A percentile compares a stretch with the other conserved stretches of the same genome.
Evolutionary conservation across 176 grass and related monocot species (phyloP).

Genomic region (Coix lacrymajobi): DNA sequence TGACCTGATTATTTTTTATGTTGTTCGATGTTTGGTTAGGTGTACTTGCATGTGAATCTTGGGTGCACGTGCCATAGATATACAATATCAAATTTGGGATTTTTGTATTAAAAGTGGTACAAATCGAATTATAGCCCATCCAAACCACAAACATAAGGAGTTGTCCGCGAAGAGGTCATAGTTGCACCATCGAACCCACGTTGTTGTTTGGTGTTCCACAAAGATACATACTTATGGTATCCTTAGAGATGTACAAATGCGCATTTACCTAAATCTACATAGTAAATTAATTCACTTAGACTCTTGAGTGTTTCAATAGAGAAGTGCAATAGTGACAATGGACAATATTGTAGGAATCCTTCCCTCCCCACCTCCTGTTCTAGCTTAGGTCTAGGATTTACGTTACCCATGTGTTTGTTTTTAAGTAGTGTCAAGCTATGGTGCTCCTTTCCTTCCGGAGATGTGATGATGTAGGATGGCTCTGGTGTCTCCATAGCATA

Average conservation of each 20-base stretch:
- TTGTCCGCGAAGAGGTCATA: background rate
- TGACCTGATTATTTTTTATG: too few species aligned
- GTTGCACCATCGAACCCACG: background rate
- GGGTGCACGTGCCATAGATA: background rate
- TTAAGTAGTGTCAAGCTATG: too few species aligned
- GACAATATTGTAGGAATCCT: background rate
- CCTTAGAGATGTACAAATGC: background rate
- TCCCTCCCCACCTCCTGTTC: too few species aligned
- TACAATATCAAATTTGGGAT: background rate
- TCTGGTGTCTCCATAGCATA: too few species aligned
- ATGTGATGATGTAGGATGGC: too few species aligned
- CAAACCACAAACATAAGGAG: background rate
- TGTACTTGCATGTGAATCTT: background rate
- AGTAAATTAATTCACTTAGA: too few species aligned
- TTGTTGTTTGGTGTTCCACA: background rate
- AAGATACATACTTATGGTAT: background rate
- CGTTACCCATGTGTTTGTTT: too few species aligned
- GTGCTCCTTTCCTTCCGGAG: too few species aligned
- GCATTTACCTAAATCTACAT: too few species aligned
- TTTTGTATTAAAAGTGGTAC: background rate
- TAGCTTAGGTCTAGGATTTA: too few species aligned
- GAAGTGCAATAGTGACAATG: background rate
- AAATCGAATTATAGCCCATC: background rate
- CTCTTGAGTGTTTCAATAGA: too few species aligned
- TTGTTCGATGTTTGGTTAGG: too few species aligned